Percentiles rank a stretch among this genome's conserved stretches.
phyloP scores from a whole-genome alignment of 2,329 filamentous ascomycete genomes.

The Nothophaeocryptopus gaeumannii region DNA sequence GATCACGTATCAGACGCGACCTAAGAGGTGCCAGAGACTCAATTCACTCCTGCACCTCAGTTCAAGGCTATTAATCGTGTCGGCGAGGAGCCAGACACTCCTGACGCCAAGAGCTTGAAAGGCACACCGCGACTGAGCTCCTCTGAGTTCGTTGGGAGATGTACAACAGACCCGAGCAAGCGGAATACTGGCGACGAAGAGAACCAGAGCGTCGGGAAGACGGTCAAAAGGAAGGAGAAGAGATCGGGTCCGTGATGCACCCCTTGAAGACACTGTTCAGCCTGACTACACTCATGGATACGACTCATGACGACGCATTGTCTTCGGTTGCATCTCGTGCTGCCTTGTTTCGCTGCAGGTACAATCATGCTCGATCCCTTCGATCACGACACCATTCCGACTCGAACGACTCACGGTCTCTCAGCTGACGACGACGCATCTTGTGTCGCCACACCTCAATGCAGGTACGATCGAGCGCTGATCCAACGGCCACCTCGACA shows the following conservation, averaged over 20 bases:
- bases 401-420: no score
- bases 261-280: no score
- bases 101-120: constrained; percentile 6
- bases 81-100: background rate
- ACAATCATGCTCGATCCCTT: no score
- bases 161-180: constrained; percentile 4
- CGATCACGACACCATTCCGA: no score
- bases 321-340: no score
- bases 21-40: constrained; percentile 6
- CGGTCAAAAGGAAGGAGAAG: constrained; percentile 1
- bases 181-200: constrained; percentile 3
- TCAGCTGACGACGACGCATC: no score
- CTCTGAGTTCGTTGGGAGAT: constrained; percentile 1
- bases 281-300: no score
- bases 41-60: background rate
- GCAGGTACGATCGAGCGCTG: no score
- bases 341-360: no score
- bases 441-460: no score
- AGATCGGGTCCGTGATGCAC: background rate
- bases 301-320: no score
- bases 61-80: background rate
- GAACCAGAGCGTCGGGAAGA: background rate
- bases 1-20: constrained; percentile 1
- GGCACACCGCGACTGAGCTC: constrained; percentile 5
- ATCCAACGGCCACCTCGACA: no score